Evolutionary conservation across 2,329 filamentous ascomycete genomes (phyloP), one percentile per base, ranked within the genome.

Genomic region (Pestalotiopsis sp.): DNA sequence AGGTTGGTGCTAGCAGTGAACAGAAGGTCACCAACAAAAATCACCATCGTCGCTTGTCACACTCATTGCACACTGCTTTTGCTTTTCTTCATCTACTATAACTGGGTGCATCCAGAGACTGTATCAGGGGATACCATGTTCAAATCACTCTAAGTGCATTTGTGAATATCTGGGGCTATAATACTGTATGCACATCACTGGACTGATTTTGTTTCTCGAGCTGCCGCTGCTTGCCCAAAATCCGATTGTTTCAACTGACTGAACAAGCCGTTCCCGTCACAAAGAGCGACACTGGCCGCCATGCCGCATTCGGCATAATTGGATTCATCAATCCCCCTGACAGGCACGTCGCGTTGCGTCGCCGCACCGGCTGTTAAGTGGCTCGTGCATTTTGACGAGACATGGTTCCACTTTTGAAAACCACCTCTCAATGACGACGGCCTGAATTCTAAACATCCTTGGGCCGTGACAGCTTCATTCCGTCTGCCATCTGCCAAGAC

Each of bases 371-470:
- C 62, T 52, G 20, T 36, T 31, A 1, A 14, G 14, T 23, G 62
- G 39, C 23, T 45, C 39, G 62, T 64, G 62, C 62, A 49, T 13
- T 49, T 5, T 23, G 25, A 63, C 38, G 23, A 38, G 39, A 7
- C 62, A 27, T 62, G 38, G 23, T 12, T 14, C 62, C 62, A 64
- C 62, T 45, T 64, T 52, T 31, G 39, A 45, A 64, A 64, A 64
- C 62, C 62, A 64, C 23, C 38, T 20, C 20, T 36, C 17, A 13
- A 17, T 20, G 14, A n/a, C 41, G 36, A 36, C 31, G 31, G 31
- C 31, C 2, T 36, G 7, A 36, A 36, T 36, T 36, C 31, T 9
- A 36, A 36, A 36, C 31, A 9, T 36, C 36, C 31, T 14, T 14
- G 38, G 11, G 27, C 49, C 62, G 41, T 64, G 62, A 64, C 41